Base-by-base conservation (phyloP, 2,329 filamentous ascomycete species). In the Colletotrichum destructivum region DNA sequence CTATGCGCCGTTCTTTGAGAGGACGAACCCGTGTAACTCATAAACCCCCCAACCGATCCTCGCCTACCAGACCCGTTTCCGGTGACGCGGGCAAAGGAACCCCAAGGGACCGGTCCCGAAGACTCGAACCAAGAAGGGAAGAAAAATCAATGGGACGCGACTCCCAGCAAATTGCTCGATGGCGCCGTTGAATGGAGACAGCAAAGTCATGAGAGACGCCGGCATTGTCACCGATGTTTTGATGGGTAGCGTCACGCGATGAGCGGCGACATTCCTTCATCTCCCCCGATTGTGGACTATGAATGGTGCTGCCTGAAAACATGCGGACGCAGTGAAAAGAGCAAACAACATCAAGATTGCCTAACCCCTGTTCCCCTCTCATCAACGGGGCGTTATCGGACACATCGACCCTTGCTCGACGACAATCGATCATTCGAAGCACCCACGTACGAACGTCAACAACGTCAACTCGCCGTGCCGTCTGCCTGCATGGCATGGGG, bases 401-500 rank as follows among this genome's bases (percentile, higher is more conserved):
- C 6, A 31, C 31, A 31, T 31, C 31, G 7, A 31, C 31, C 2
- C 31, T 40, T 51, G 46, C 46, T 23, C 31, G 16, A 23, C 15
- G 44, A 23, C n/a, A 26, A 38, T 12, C 44, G 26, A 38, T 62
- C 59, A 13, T 38, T 35, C 18, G 40, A 40, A 8, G 44, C 13
- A 38, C 11, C 59, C n/a, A 15, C 5, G 13, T 2, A 62, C 12
- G 7, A 31, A 31, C 7, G 18, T 40, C 26, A 38, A 62, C 16
- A n/a, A n/a, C n/a, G n/a, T n/a, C n/a, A n/a, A n/a, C n/a, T 21
- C 31, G 57, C 57, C 31, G 57, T 18, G 44, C 57, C 44, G 59
- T 38, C 44, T 35, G 44, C 18, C 57, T 38, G 44, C 59, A 16
- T 61, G 9, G 59, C 16, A 6, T 3, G 26, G 54, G 31, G 54